phyloP scores from a whole-genome alignment of 495 filamentous ascomycete genomes.

The Penicillium diatomitis region DNA sequence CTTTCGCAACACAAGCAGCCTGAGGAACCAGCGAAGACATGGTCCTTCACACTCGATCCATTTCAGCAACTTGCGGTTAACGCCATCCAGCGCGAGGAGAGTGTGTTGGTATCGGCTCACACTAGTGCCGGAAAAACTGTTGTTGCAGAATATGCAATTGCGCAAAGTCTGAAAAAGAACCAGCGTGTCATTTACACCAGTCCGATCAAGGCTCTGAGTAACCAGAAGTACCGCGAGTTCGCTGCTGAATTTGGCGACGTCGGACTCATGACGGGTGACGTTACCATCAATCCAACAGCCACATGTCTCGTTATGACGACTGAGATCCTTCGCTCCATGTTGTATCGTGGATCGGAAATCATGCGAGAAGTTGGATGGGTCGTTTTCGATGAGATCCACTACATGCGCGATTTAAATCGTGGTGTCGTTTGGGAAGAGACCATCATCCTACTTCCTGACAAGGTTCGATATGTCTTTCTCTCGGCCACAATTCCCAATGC shows the following conservation, averaged over 20 bases:
- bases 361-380: slow-evolving; percentile 99
- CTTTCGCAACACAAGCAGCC: slow-evolving; percentile 84
- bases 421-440: slow-evolving; percentile 99
- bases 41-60: slow-evolving; percentile 86
- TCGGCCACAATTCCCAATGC: slow-evolving; percentile 99
- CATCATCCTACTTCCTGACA: slow-evolving; percentile 92
- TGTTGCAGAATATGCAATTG: slow-evolving; percentile 95
- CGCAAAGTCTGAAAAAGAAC: slow-evolving; percentile 91
- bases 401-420: slow-evolving; percentile 72
- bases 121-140: slow-evolving; percentile 98
- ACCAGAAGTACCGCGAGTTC: slow-evolving; percentile 98
- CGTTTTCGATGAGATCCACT: slow-evolving; percentile 96
- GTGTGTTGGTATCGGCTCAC: slow-evolving; percentile 92
- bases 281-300: slow-evolving; percentile 96
- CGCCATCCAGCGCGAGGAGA: slow-evolving; percentile 91
- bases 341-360: slow-evolving; percentile 96
- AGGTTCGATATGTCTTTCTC: slow-evolving; percentile 95
- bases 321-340: slow-evolving; percentile 96
- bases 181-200: slow-evolving; percentile 99
- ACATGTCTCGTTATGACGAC: slow-evolving; percentile 99
- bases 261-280: slow-evolving; percentile 97
- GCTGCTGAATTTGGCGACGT: slow-evolving; percentile 92
- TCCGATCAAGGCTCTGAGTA: slow-evolving; percentile 96
- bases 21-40: slow-evolving; percentile 71
- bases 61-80: slow-evolving; percentile 91